Conservation (phyloP, 768 basidiomycete species). For the Myochromella boudieri region DNA sequence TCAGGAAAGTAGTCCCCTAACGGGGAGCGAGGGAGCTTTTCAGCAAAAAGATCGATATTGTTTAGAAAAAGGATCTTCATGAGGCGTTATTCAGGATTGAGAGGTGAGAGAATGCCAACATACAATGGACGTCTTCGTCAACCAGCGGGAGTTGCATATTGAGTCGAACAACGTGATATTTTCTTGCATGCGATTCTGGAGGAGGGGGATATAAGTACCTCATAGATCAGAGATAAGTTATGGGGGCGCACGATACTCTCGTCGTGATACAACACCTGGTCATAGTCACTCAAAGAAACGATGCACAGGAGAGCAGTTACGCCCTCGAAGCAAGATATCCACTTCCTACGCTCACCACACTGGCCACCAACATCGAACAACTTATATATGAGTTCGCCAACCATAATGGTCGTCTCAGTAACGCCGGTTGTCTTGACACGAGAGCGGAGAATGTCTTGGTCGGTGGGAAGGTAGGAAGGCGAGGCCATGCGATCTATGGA, state of each 20-base stretch:
- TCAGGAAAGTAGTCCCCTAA: conserved; percentile 88
- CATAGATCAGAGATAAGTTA: background rate
- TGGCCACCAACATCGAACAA: conserved; percentile 89
- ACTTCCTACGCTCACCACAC: conserved; percentile 84
- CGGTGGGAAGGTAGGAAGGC: conserved; percentile 77
- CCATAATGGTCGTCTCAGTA: conserved; percentile 92
- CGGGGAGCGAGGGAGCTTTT: conserved; percentile 83
- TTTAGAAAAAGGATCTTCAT: conserved; percentile 85
- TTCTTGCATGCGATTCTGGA: conserved; percentile 93
- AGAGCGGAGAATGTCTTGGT: too few species aligned
- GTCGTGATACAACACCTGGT: conserved; percentile 25
- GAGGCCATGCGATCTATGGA: conserved; percentile 75
- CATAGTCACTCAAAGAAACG: conserved; percentile 89
- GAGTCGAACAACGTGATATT: conserved; percentile 92
- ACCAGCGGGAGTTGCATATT: conserved; percentile 95
- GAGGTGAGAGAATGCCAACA: conserved; percentile 25
- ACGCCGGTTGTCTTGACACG: conserved; percentile 97
- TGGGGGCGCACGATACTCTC: conserved; percentile 43
- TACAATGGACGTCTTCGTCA: conserved; percentile 90
- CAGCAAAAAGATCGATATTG: conserved; percentile 93
- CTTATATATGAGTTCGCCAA: conserved; percentile 89
- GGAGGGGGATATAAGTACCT: background rate
- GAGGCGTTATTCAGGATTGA: conserved; percentile 7
- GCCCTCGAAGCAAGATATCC: conserved; percentile 93
- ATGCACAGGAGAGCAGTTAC: conserved; percentile 90